Conservation (phyloP, 768 basidiomycete genomes). For the Suillus subalutaceus region DNA sequence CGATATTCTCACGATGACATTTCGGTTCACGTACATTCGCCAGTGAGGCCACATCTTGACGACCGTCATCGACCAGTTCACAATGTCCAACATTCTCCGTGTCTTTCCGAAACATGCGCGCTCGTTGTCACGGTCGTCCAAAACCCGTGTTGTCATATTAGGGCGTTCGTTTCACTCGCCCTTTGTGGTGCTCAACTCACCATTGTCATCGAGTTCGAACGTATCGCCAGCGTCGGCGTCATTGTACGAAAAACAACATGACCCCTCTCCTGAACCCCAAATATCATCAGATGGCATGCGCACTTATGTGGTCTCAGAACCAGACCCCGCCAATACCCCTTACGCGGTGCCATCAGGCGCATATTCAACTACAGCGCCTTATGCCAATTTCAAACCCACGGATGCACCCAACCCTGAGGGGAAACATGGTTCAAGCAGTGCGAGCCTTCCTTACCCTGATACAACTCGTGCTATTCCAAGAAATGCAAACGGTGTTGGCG, state of each 20-base stretch:
- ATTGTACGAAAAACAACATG: conserved; percentile 66
- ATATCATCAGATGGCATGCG: conserved; percentile 48
- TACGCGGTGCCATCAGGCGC: conserved; percentile 78
- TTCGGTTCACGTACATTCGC: conserved; percentile 2
- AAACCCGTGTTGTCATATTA: not conserved
- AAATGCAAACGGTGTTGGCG: conserved; percentile 47
- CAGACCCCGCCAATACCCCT: conserved; percentile 60
- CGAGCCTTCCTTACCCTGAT: conserved; percentile 44
- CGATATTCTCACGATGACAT: conserved; percentile 28
- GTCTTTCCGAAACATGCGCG: conserved; percentile 9
- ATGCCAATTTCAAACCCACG: conserved; percentile 44
- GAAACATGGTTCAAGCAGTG: conserved; percentile 47
- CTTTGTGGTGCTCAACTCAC: conserved; percentile 52
- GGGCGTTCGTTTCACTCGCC: conserved; percentile 67
- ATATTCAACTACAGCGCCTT: conserved; percentile 54
- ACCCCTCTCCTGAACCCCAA: conserved; percentile 52
- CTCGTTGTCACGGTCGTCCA: conserved; percentile 10
- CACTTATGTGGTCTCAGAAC: conserved; percentile 75
- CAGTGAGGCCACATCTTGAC: conserved; percentile 13
- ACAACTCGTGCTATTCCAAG: conserved; percentile 46
- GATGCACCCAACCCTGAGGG: conserved; percentile 40
- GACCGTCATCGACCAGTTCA: conserved; percentile 15
- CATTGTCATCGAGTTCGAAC: conserved; percentile 37
- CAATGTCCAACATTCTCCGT: conserved; percentile 22
- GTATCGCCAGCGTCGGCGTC: conserved; percentile 24